Conservation (phyloP, 2,329 filamentous ascomycete species). For the Penicillium sclerotigenum region DNA sequence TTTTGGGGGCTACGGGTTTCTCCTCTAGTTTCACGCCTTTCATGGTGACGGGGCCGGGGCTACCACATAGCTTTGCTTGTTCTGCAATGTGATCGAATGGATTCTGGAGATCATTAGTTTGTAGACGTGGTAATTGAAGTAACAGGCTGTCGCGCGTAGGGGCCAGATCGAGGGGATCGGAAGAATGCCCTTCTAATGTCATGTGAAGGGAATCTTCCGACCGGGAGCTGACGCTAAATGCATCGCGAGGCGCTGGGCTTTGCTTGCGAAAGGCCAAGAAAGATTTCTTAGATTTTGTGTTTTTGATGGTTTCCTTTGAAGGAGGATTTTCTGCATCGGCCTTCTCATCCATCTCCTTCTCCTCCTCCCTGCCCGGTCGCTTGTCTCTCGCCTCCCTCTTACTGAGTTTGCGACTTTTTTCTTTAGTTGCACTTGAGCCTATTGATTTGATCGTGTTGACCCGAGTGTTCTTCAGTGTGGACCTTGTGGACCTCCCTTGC, state of each 20-base stretch:
- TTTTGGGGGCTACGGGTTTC: slow-evolving; percentile 7
- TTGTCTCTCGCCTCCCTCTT: slow-evolving; percentile 2
- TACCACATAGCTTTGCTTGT: neutral
- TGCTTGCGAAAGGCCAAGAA: slow-evolving; percentile 6
- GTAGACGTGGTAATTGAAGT: slow-evolving; percentile 22
- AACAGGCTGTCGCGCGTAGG: slow-evolving; percentile 14
- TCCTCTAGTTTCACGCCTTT: neutral
- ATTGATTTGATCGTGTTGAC: neutral
- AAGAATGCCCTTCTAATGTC: neutral
- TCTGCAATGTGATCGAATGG: slow-evolving; percentile 8
- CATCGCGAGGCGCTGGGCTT: neutral
- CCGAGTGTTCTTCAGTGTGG: neutral
- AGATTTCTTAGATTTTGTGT: neutral
- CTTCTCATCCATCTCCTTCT: neutral
- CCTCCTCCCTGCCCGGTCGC: neutral
- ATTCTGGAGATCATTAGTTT: slow-evolving; percentile 14
- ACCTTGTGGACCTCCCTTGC: neutral
- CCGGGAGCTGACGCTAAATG: slow-evolving; percentile 1
- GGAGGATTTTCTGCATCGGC: neutral
- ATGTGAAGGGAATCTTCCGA: slow-evolving; percentile 1
- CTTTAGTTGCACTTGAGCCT: neutral
- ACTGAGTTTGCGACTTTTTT: neutral
- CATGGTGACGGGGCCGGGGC: neutral
- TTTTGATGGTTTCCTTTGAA: neutral
- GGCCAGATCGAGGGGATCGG: neutral